A percentile compares a stretch with the other conserved stretches of the same genome.
Evolutionary conservation across 2,329 filamentous ascomycete genomes (phyloP).

Genomic region (Trichothecium roseum): DNA sequence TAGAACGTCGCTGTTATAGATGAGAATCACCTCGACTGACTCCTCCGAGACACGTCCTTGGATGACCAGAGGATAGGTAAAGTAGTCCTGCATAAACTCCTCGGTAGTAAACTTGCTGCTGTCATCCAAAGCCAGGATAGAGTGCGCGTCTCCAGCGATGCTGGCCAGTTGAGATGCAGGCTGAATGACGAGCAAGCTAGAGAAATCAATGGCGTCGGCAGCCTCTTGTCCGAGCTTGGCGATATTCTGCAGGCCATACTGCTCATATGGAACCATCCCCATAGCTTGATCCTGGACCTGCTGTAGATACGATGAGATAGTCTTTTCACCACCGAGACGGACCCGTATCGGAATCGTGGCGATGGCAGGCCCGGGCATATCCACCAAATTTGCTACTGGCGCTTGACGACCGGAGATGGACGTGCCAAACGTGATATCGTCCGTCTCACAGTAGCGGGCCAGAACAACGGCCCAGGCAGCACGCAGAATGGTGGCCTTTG

Average conservation of each 20-base stretch:
- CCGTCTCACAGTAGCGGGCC: conserved; percentile 8
- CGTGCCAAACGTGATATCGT: conserved; percentile 12
- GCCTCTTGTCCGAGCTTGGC: conserved; percentile 2
- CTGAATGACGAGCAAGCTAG: neutral
- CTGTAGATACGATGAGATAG: conserved; percentile 7
- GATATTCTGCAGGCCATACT: conserved; percentile 9
- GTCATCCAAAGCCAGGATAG: too few relatives aligned
- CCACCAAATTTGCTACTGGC: conserved; percentile 11
- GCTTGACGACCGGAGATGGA: conserved; percentile 14
- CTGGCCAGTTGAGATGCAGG: neutral
- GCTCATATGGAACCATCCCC: conserved; percentile 7
- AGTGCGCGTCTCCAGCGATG: too few relatives aligned
- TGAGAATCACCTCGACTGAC: conserved; percentile 2
- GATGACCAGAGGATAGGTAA: conserved; percentile 7
- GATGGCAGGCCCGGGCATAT: conserved; percentile 9
- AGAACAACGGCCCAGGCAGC: conserved; percentile 14
- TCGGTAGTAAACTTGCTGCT: conserved; percentile 19
- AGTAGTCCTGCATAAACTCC: conserved; percentile 3
- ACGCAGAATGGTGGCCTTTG: conserved; percentile 6
- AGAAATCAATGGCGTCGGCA: neutral
- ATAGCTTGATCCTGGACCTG: conserved; percentile 6
- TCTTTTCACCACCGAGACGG: conserved; percentile 1
- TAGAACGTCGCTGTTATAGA: conserved; percentile 4
- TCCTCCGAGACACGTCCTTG: conserved; percentile 1
- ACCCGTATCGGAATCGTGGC: conserved; percentile 8